Evolutionary conservation across 176 grass and related monocot species (phyloP).

Genomic region (Phyllostachys edulis): DNA sequence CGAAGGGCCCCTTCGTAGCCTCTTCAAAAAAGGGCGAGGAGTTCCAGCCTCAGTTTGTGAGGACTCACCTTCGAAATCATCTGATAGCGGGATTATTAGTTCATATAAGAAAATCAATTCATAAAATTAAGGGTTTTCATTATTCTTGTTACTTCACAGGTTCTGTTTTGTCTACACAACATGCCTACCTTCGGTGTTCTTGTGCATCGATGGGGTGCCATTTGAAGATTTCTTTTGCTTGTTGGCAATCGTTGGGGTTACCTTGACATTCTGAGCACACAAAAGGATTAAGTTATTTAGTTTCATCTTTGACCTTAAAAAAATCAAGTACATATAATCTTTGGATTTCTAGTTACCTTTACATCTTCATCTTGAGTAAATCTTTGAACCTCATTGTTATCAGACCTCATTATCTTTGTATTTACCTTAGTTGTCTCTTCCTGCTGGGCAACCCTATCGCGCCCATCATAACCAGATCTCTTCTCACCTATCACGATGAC

Average conservation of each 20-base stretch:
- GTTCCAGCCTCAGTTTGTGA: conserved; percentile 28
- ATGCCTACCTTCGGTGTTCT: conserved; percentile 23
- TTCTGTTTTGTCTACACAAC: background rate
- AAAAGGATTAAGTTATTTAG: background rate
- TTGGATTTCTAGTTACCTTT: conserved; percentile 36
- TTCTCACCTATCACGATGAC: conserved; percentile 55
- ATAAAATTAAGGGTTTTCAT: background rate
- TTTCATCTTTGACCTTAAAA: background rate
- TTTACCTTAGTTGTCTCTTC: conserved; percentile 28
- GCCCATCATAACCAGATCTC: conserved; percentile 46
- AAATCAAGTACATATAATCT: background rate
- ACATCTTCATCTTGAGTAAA: conserved; percentile 30
- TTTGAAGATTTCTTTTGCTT: conserved; percentile 18
- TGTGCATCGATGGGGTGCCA: background rate
- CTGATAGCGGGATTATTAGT: conserved; percentile 26
- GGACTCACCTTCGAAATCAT: conserved; percentile 24
- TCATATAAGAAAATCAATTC: background rate
- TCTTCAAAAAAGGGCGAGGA: conserved; percentile 22
- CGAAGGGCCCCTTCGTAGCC: conserved; percentile 39
- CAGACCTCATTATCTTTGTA: background rate
- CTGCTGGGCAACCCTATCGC: conserved; percentile 20
- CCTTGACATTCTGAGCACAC: conserved; percentile 15
- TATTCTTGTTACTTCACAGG: background rate
- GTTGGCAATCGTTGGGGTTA: background rate
- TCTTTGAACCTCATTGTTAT: background rate